These are phyloP conservation scores for Penicillium atrosanguineum DNA, from an alignment of 495 filamentous ascomycete species.

Conservation along the genomic window DNA sequence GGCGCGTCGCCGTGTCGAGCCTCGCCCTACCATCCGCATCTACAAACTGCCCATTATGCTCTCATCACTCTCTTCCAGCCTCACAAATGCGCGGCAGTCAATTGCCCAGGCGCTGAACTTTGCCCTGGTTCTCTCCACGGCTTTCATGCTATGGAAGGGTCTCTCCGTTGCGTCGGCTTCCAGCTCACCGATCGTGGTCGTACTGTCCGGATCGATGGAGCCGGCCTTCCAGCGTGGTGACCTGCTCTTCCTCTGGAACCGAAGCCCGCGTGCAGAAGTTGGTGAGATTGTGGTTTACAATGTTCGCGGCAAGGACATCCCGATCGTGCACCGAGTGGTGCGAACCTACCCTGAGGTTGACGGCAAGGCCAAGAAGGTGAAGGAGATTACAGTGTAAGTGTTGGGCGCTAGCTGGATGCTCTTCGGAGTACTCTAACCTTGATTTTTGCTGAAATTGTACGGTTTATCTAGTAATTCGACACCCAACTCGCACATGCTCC, in stretches of 20 bases:
- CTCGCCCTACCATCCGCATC: conserved; percentile 1
- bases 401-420: background rate
- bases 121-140: conserved; percentile 87
- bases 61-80: conserved; percentile 55
- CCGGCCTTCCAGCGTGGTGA: conserved; percentile 96
- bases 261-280: conserved; percentile 63
- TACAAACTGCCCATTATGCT: conserved; percentile 58
- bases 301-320: conserved; percentile 30
- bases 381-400: conserved; percentile 36
- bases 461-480: conserved; percentile 21
- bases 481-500: conserved; percentile 47
- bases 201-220: conserved; percentile 93
- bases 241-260: conserved; percentile 91
- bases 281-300: conserved; percentile 97
- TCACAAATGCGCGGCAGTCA: conserved; percentile 77
- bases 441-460: conserved; percentile 1
- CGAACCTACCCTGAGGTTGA: conserved; percentile 60
- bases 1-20: background rate
- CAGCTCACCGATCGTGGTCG: conserved; percentile 91
- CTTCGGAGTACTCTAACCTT: background rate
- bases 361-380: conserved; percentile 38
- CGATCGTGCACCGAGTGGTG: conserved; percentile 29
- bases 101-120: conserved; percentile 93
- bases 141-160: conserved; percentile 98
- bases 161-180: conserved; percentile 83